phyloP scores from a whole-genome alignment of 2,329 filamentous ascomycete genomes.

The Ramularia collo-cygni region DNA sequence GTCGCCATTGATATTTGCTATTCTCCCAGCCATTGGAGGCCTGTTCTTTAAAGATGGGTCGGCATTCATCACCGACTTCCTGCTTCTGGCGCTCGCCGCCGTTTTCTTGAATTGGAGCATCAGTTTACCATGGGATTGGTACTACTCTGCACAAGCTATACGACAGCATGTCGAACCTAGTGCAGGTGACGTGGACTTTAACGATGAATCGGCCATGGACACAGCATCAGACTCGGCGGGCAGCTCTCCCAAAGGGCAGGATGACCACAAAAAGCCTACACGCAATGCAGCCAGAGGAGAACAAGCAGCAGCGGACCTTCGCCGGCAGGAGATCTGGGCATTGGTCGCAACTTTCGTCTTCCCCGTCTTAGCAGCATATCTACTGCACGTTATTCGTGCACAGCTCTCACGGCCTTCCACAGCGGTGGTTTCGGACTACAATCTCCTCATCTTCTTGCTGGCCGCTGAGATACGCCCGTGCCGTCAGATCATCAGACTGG shows the following conservation, averaged over 20 bases:
- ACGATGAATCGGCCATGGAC: constrained; percentile 20
- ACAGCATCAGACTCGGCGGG: constrained; percentile 17
- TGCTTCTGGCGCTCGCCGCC: constrained; percentile 70
- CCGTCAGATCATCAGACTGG: constrained; percentile 72
- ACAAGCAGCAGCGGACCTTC: constrained; percentile 56
- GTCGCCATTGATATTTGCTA: constrained; percentile 72
- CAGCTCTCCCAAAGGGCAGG: constrained; percentile 12
- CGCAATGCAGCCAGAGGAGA: constrained; percentile 16
- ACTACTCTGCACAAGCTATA: constrained; percentile 41
- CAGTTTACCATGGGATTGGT: constrained; percentile 72
- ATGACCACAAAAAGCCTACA: constrained; percentile 6
- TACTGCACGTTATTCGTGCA: constrained; percentile 72
- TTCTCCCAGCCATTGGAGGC: constrained; percentile 79
- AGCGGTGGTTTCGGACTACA: constrained; percentile 84
- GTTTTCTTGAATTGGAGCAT: constrained; percentile 92
- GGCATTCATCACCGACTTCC: constrained; percentile 75
- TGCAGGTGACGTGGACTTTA: constrained; percentile 3
- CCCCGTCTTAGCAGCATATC: constrained; percentile 70
- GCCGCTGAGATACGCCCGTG: constrained; percentile 79
- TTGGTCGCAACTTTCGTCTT: constrained; percentile 72
- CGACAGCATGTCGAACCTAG: constrained; percentile 17
- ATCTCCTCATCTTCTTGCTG: constrained; percentile 82
- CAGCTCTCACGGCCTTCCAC: constrained; percentile 79
- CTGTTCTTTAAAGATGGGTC: constrained; percentile 79
- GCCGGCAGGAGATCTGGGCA: constrained; percentile 66